Percentiles rank a stretch among this genome's conserved stretches.
phyloP scores from a whole-genome alignment of 2,329 filamentous ascomycete species.

The Ceratocystis huliohia region DNA sequence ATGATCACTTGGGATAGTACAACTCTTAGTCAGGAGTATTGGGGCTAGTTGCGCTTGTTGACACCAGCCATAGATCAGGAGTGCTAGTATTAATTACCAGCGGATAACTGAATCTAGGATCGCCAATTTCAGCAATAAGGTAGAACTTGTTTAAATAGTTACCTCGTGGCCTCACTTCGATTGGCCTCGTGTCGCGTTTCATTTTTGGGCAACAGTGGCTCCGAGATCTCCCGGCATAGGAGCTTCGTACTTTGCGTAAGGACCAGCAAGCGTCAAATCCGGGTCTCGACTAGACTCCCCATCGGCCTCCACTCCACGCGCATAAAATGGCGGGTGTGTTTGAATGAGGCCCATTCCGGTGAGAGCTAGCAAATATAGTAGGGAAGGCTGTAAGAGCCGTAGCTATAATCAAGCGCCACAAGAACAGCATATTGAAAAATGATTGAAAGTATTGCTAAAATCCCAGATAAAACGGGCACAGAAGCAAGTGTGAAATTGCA shows the following conservation, averaged over 20 bases:
- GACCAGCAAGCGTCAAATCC: slow-evolving; percentile 25
- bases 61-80: slow-evolving; percentile 38
- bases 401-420: too few species aligned
- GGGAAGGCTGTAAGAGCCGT: too few species aligned
- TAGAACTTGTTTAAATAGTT: slow-evolving; percentile 30
- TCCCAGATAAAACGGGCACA: too few species aligned
- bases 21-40: slow-evolving; percentile 31
- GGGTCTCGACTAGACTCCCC: slow-evolving; percentile 20
- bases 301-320: too few species aligned
- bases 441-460: too few species aligned
- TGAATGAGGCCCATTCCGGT: too few species aligned
- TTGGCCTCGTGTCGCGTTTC: slow-evolving; percentile 28
- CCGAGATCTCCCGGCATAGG: slow-evolving; percentile 27
- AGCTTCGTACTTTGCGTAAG: slow-evolving; percentile 31
- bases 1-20: slow-evolving; percentile 32
- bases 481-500: too few species aligned
- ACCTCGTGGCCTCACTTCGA: slow-evolving; percentile 24
- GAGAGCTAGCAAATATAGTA: too few species aligned
- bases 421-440: too few species aligned
- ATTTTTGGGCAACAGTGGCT: slow-evolving; percentile 22
- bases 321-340: too few species aligned
- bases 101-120: slow-evolving; percentile 32
- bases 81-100: slow-evolving; percentile 37
- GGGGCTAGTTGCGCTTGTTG: slow-evolving; percentile 30
- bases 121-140: slow-evolving; percentile 33